Evolutionary conservation across 805 yeast genomes (phyloP).

Genomic region (Candida maltosa): DNA sequence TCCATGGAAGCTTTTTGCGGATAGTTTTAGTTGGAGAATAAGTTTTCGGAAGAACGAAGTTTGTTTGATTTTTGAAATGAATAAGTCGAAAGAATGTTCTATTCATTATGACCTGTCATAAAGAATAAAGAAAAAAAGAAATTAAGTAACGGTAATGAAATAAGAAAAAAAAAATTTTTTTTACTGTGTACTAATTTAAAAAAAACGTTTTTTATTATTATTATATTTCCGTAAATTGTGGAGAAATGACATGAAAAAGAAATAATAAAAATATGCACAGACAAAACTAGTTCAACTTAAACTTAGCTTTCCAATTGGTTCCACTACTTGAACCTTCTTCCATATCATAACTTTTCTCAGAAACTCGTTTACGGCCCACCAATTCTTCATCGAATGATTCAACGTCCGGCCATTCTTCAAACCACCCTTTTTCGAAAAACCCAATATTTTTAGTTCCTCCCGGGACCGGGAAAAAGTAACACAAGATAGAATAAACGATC

Average conservation of each 20-base stretch:
- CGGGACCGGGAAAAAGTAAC: constrained; percentile 49
- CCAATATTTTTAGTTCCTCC: constrained; percentile 30
- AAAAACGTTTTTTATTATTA: no score
- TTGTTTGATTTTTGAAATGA: no score
- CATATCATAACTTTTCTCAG: constrained; percentile 10
- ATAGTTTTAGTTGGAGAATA: constrained; percentile 13
- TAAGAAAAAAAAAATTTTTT: no score
- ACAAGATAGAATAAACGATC: constrained; percentile 50
- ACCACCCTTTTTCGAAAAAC: constrained; percentile 56
- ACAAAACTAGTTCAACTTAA: no score
- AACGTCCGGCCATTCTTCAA: constrained; percentile 60
- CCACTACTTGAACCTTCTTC: neutral
- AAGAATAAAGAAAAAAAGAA: no score
- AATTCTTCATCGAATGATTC: constrained; percentile 55
- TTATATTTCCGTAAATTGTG: no score
- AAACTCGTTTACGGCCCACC: constrained; percentile 23
- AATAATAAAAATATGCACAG: no score
- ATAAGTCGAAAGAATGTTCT: no score
- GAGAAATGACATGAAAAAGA: no score
- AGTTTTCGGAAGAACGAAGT: constrained; percentile 13
- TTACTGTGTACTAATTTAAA: no score
- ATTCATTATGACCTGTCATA: neutral
- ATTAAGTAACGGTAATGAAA: no score
- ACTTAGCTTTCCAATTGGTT: no score
- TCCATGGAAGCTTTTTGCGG: constrained; percentile 13